Base-by-base conservation (phyloP, 1,284 basidiomycete genomes). In the Athelia sp. region DNA sequence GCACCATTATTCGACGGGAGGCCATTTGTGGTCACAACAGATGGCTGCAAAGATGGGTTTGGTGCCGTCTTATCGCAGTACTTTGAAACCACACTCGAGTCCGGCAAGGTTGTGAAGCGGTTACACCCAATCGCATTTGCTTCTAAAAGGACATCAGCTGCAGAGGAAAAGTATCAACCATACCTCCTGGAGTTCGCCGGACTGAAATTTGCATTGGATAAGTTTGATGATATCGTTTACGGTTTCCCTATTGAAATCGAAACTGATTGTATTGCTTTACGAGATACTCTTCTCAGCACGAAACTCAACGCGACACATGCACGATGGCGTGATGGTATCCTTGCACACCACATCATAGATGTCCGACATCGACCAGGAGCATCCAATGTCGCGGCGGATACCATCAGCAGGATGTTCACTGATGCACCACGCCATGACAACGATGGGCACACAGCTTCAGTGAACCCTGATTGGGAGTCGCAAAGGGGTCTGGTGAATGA, bases 361-460 rank as follows among this genome's bases (percentile, higher is more conserved):
- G 56, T 63, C 0, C 50, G 57, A 3, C 64, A 67, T 45, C 32
- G 53, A 0, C 62, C 62, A 8, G 63, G 63, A 1, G 22, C 23
- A 3, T 35, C 50, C 0, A 66, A 64, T 43, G 36, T 57, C 1
- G 62, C 51, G 0, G 54, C 59, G 14, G 62, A 68, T 43, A 64
- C 56, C 0, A 34, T 67, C 3, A 66, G 64, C 42, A 36, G 58
- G 8, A 35, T 51, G 38, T 48, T 45, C 15, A 59, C 58, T 26
- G 57, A 47, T 4, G 21, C 13, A 18, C 47, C 47, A 3, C 49
- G 52, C 15, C 43, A 9, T 2, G 18, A 43, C 14, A 64, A 58
- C 0, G 62, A 73, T 36, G 64, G 68, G 1, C 58, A 61, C 45
- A 59, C 63, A 23, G 68, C 66, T 63, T 58, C 57, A 1, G 63